Conservation (phyloP, 768 basidiomycete genomes). For the Stropharia rugosoannulata region DNA sequence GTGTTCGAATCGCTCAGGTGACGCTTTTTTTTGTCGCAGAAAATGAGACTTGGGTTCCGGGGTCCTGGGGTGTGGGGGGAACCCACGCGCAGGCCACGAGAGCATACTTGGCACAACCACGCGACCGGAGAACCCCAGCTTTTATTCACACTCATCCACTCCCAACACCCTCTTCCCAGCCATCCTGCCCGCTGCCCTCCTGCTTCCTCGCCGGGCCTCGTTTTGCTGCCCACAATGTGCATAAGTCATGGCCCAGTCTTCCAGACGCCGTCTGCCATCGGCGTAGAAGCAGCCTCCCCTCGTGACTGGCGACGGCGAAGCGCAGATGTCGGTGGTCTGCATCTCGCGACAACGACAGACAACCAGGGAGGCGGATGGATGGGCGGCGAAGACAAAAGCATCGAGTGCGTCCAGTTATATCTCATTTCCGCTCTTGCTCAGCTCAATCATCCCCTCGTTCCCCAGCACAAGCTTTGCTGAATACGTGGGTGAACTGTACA, state of each 20-base stretch:
- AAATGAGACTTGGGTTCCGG: constrained; percentile 10
- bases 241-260: constrained; percentile 4
- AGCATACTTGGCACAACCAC: constrained; percentile 36
- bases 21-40: constrained; percentile 24
- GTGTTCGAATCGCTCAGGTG: constrained; percentile 36
- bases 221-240: constrained; percentile 12
- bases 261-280: neutral
- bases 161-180: constrained; percentile 13
- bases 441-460: constrained; percentile 1
- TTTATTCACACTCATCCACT: constrained; percentile 17
- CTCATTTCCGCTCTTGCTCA: neutral
- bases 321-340: constrained; percentile 88
- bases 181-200: constrained; percentile 7
- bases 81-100: constrained; percentile 47
- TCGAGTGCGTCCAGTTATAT: constrained; percentile 42
- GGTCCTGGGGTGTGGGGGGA: constrained; percentile 19
- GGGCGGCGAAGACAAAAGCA: constrained; percentile 44
- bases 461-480: constrained; percentile 71
- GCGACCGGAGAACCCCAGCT: constrained; percentile 34
- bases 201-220: constrained; percentile 8
- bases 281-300: constrained; percentile 9
- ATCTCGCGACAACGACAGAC: constrained; percentile 66
- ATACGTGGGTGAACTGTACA: constrained; percentile 81
- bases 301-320: constrained; percentile 54
- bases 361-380: constrained; percentile 75